Evolutionary conservation across 2,329 filamentous ascomycete species (phyloP).

Genomic region (Aotearoamyces nothofagi): DNA sequence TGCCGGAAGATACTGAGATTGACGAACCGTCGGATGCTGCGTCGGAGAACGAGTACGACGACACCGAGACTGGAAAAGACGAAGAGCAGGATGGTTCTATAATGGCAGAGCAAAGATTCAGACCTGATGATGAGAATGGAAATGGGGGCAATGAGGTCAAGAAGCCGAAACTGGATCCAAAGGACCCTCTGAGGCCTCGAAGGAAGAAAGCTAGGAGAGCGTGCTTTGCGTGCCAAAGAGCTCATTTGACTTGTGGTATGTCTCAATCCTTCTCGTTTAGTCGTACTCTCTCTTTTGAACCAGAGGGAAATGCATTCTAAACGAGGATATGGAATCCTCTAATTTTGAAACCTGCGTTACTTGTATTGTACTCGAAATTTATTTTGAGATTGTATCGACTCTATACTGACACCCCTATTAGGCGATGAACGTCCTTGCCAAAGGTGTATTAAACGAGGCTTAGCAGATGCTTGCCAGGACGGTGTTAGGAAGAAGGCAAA

Average conservation of each 20-base stretch:
- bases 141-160: slow-evolving; percentile 33
- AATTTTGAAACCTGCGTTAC: slow-evolving; percentile 1
- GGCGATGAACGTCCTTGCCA: slow-evolving; percentile 92
- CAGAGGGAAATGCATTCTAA: no score
- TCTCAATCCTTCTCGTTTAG: slow-evolving; percentile 16
- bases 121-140: slow-evolving; percentile 14
- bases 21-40: slow-evolving; percentile 20
- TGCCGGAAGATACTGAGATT: slow-evolving; percentile 20
- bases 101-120: slow-evolving; percentile 19
- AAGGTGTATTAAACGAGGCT: slow-evolving; percentile 82
- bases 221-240: slow-evolving; percentile 92
- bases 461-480: slow-evolving; percentile 86
- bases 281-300: background rate
- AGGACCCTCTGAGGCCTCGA: slow-evolving; percentile 77
- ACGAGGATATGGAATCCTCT: slow-evolving; percentile 1
- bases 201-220: slow-evolving; percentile 93
- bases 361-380: slow-evolving; percentile 7
- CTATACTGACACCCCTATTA: no score
- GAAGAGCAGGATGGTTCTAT: slow-evolving; percentile 18
- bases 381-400: no score
- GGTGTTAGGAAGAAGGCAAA: slow-evolving; percentile 98
- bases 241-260: slow-evolving; percentile 97
- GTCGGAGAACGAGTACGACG: slow-evolving; percentile 20
- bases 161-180: slow-evolving; percentile 58
- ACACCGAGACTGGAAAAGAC: slow-evolving; percentile 16